phyloP scores from a whole-genome alignment of 179 eudicot species.

The Nepenthes alata region DNA sequence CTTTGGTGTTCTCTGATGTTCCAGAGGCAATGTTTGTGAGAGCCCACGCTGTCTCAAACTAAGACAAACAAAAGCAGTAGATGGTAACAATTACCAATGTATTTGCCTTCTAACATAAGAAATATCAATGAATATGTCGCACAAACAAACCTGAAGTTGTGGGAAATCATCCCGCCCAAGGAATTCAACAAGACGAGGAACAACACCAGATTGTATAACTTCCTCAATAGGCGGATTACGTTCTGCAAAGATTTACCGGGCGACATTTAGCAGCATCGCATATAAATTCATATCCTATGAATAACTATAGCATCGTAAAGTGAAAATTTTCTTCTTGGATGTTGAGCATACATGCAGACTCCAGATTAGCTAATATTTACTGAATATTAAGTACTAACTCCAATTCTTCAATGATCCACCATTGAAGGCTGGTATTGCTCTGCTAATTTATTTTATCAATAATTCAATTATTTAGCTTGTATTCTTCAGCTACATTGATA shows the following conservation, averaged over 20 bases:
- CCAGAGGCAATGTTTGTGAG: conserved; percentile 43
- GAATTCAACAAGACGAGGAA: conserved; percentile 39
- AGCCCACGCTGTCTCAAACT: conserved; percentile 46
- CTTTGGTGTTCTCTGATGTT: conserved; percentile 37
- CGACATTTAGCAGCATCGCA: background rate
- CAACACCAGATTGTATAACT: conserved; percentile 37
- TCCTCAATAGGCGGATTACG: conserved; percentile 36
- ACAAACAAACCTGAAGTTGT: conserved; percentile 33
- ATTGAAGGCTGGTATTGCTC: no score
- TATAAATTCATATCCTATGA: background rate
- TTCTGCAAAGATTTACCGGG: conserved; percentile 11
- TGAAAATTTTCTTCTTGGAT: background rate
- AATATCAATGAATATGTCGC: background rate
- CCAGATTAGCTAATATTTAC: background rate
- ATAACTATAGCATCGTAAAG: background rate
- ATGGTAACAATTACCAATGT: background rate
- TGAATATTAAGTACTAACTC: background rate
- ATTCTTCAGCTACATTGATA: no score
- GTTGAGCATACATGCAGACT: background rate
- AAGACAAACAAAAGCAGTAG: background rate
- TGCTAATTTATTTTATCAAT: no score
- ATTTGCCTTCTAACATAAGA: background rate
- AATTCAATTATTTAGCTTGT: no score
- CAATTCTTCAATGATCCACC: background rate
- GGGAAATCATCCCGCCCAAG: conserved; percentile 31